Base-by-base conservation (phyloP, 208 protist species). In the Leishmania martiniquensis region DNA sequence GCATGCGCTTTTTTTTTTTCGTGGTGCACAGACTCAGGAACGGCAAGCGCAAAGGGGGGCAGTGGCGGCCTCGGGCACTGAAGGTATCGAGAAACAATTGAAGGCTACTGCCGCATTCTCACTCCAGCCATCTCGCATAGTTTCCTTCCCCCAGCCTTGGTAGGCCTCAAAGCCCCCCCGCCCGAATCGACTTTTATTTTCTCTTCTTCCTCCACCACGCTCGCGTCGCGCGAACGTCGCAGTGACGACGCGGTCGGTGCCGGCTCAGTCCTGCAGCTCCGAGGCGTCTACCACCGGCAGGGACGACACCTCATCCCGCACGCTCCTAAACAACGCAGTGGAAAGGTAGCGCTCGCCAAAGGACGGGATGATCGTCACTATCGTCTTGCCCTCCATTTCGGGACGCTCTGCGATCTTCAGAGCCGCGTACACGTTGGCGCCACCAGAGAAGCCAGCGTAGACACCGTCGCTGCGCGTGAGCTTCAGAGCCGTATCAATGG, bases 261-360 rank as follows among this genome's bases (percentile, higher is more conserved):
- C 52, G 68, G 78, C 79, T 89, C 83, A 89, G 55, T 77, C 76
- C 65, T 87, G 82, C 55, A 97, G 63, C 75, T 93, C 89, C 5
- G 89, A 86, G 45, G 84, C 89, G 39, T 92, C 83, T n/a, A 96
- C 87, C 42, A 96, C 91, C 5, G 92, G 91, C 42, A 96, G 82
- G 12, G 78, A 66, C 9, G 83, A 78, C 69, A 91, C 87, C 71
- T 96, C 88, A 34, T 97, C 90, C 59, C 87, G 84, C 22, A 97
- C 74, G 45, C 54, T 82, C 77, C 91, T 84, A 78, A 94, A 98
- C 13, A 98, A 85, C 7, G 71, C 85, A 25, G 93, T 97, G 45
- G 89, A 94, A 17, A 98, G 84, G 85, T 98, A 98, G 71, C 95
- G 88, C 83, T 98, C 95, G 52, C 95, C 95, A 83, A 95, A 96